Evolutionary conservation across 2,329 filamentous ascomycete species (phyloP), one percentile per base, ranked within the genome.

Genomic region (Triangularia verruculosa): DNA sequence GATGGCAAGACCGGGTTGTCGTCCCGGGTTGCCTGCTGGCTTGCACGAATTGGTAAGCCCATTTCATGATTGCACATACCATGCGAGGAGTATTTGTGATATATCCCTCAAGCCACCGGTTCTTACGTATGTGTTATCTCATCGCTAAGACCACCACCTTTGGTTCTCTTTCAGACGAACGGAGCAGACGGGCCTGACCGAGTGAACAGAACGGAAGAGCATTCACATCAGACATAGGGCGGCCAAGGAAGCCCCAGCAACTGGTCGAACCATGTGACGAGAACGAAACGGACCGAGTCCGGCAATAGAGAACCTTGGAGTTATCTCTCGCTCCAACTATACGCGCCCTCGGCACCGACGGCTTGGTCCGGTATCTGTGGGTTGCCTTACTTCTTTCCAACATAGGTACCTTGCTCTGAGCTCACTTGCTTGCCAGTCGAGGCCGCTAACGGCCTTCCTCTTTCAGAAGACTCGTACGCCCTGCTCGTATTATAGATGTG

Each of bases 321-420:
- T 28, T 3, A 15, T 34, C 30, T 34, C n/a, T 47, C 34, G 27
- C 27, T 39, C 13, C 55, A 17, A 43, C 27, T 51, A n/a, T n/a
- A 52, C 34, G 15, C n/a, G 39, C 30, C 17, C 27, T 60, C 59
- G 39, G 57, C 61, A 56, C 64, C 59, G 57, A 64, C 30, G 43
- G 57, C 22, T 25, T 20, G 59, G 61, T 28, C 54, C 60, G 53
- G 51, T 25, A 9, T 24, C 22, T 61, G 27, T 47, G 52, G 51
- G 58, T 30, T 55, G 24, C 22, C 55, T 56, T 60, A 30, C 11
- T n/a, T 17, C 27, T 12, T 27, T 12, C 25, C 24, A n/a, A 51
- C 3, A 28, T 34, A n/a, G n/a, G n/a, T n/a, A 3, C 12, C 17
- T 54, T 27, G 15, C 30, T 47, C 43, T 12, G 15, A 32, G 17